Conservation (phyloP, 2,329 filamentous ascomycete species). For the Pyricularia pennisetigena region DNA sequence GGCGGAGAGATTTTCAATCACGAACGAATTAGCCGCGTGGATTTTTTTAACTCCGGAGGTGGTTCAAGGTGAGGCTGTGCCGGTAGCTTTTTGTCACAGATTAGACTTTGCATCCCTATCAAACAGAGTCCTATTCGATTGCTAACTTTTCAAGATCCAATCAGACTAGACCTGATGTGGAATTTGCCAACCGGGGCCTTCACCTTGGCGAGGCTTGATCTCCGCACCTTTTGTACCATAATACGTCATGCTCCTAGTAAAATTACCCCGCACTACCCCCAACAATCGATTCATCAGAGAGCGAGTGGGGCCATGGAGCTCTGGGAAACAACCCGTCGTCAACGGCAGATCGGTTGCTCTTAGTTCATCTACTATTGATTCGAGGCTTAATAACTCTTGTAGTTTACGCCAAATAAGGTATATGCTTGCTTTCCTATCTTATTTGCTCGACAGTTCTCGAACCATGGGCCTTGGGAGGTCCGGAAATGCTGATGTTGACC, state of each 20-base stretch:
- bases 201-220: not conserved
- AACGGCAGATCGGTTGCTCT: not conserved
- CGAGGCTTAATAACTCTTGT: not conserved
- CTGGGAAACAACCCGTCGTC: not conserved
- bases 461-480: not conserved
- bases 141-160: not conserved
- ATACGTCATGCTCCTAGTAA: not conserved
- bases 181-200: not conserved
- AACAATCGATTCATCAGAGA: not conserved
- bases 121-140: not conserved
- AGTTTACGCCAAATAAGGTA: not conserved
- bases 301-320: not conserved
- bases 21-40: not conserved
- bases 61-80: not conserved
- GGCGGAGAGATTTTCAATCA: not conserved
- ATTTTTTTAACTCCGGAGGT: not conserved
- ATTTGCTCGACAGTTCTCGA: not conserved
- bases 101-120: not conserved
- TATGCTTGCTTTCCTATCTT: not conserved
- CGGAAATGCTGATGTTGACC: not conserved
- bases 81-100: not conserved
- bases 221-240: not conserved
- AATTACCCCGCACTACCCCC: not conserved
- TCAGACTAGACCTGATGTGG: not conserved
- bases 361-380: not conserved